phyloP scores from a whole-genome alignment of 331 rosid genomes.

The Malus hybrid region DNA sequence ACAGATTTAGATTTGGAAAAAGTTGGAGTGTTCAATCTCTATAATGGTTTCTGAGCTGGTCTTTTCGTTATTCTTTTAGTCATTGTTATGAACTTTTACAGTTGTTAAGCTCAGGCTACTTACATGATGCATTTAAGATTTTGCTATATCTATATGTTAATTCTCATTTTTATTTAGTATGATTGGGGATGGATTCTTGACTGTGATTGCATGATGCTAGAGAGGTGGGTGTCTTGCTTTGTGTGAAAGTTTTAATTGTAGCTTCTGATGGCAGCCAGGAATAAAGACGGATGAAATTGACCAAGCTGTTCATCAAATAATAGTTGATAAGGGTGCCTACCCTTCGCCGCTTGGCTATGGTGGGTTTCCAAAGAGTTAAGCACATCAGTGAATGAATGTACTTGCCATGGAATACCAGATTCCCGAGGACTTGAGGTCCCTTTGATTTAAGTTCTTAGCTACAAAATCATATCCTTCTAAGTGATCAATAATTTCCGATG shows the following conservation, averaged over 20 bases:
- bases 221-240: background rate
- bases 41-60: background rate
- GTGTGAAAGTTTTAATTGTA: conserved; percentile 24
- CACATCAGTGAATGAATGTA: conserved; percentile 96
- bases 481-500: background rate
- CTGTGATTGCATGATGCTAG: background rate
- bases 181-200: conserved; percentile 2
- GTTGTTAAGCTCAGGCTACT: background rate
- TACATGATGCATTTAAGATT: background rate
- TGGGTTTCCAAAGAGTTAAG: conserved; percentile 95
- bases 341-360: conserved; percentile 96
- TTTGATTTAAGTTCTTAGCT: conserved; percentile 5
- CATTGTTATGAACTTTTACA: background rate
- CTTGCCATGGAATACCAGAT: conserved; percentile 97
- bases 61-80: background rate
- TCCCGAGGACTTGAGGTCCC: conserved; percentile 73
- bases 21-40: background rate
- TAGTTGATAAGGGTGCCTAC: conserved; percentile 88
- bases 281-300: conserved; percentile 86
- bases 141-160: background rate
- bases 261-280: conserved; percentile 92
- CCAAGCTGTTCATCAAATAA: conserved; percentile 91
- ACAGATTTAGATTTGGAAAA: background rate
- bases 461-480: background rate
- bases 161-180: background rate